A percentile compares a stretch with the other conserved stretches of the same genome.
Conservation (phyloP, 345 rosid species). For the Dimocarpus longan region DNA sequence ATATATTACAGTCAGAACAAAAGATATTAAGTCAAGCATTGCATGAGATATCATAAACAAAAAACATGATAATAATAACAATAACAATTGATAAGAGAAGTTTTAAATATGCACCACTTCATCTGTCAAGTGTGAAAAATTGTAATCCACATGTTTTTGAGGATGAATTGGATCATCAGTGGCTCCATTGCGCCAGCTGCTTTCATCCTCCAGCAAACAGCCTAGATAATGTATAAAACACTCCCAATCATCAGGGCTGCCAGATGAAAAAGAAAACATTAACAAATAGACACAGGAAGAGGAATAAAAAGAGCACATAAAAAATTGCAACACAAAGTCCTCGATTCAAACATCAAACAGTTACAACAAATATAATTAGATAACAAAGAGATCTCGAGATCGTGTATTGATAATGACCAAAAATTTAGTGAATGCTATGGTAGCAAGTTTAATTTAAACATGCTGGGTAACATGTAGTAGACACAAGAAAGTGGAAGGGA, state of each 20-base stretch:
- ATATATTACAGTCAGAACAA: conserved; percentile 19
- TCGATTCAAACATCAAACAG: background rate
- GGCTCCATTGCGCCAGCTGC: conserved; percentile 55
- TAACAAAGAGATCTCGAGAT: background rate
- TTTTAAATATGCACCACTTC: conserved; percentile 59
- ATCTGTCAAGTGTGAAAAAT: conserved; percentile 63
- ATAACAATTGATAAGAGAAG: conserved; percentile 21
- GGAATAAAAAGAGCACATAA: conserved; percentile 1
- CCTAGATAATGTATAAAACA: conserved; percentile 87
- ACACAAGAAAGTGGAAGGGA: background rate
- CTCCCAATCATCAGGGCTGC: conserved; percentile 99
- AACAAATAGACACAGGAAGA: conserved; percentile 27
- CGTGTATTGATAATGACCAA: background rate
- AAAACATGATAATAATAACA: conserved; percentile 6
- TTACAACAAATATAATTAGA: background rate
- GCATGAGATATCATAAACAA: background rate
- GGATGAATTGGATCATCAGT: conserved; percentile 48
- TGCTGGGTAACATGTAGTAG: background rate
- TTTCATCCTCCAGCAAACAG: conserved; percentile 88
- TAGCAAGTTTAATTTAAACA: background rate
- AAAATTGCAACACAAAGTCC: conserved; percentile 8
- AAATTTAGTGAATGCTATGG: background rate
- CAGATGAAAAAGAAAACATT: conserved; percentile 38
- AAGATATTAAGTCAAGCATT: conserved; percentile 16
- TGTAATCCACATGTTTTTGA: conserved; percentile 51